Evolutionary conservation across 805 yeast species (phyloP), one percentile per base, ranked within the genome.

Genomic region (Allodekkera sacchari): DNA sequence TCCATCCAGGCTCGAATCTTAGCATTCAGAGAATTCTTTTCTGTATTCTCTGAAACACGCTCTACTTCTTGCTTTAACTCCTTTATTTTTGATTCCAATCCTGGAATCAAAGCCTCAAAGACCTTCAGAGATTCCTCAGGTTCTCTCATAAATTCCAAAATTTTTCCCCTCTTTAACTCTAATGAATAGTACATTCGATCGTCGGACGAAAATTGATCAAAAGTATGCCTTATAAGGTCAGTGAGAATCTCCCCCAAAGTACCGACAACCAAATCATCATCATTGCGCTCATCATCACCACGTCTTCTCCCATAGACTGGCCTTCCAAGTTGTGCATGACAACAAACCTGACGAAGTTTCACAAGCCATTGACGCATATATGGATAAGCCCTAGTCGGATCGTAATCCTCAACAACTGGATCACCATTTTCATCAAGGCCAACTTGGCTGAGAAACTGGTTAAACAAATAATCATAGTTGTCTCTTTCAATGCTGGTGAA

Each of bases 401-500:
- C 64, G 72, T 74, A 65, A 41, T 64, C 70, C 8, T 63, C 64
- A 4, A 58, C 46, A 1, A 62, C 50, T 1, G 80, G 79, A 25
- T 61, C 61, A 11, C 76, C 76, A 20, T 60, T 53, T 7, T 68
- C 71, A 45, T 61, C 55, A 9, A 77, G 59, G 4, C 77, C 76
- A 20, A 74, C 82, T 19, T 61, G 68, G 11, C 55, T 47, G 31
- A 74, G 59, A 46, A 85, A 84, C n/a, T 71, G 68, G 13, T 68
- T 64, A 47, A 74, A 74, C 14, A 74, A 43, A 41, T 75, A 74
- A 31, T 76, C 69, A 50, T 92, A 92, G 45, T 83, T 78, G 48
- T 83, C 85, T 47, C 82, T 81, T 50, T 92, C 98, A 14, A 92
- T 71, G 0, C 84, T 76, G 3, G 82, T 76, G 52, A 92, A 82